A percentile compares a stretch with the other conserved stretches of the same genome.
Conservation (phyloP, 2,329 filamentous ascomycete genomes). For the Arthrocladium fulminans region DNA sequence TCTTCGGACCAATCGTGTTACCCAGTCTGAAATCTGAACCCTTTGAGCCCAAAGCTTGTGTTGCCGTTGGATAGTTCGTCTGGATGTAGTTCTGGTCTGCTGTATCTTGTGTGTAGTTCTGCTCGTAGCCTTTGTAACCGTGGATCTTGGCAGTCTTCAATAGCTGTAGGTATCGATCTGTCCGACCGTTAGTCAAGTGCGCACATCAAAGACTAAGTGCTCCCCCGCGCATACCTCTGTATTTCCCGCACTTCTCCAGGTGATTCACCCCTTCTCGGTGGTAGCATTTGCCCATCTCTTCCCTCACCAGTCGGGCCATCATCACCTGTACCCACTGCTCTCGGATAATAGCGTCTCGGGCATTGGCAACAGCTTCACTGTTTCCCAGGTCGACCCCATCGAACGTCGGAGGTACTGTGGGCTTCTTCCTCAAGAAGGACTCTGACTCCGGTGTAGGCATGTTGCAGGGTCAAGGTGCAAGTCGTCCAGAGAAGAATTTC, state of each 20-base stretch:
- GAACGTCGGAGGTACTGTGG: constrained; percentile 56
- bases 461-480: constrained; percentile 18
- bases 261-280: constrained; percentile 55
- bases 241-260: constrained; percentile 57
- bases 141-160: constrained; percentile 54
- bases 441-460: constrained; percentile 60
- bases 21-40: constrained; percentile 21
- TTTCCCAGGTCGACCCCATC: constrained; percentile 60
- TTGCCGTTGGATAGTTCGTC: constrained; percentile 20
- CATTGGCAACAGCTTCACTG: constrained; percentile 53
- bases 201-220: not conserved
- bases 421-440: constrained; percentile 56
- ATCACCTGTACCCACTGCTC: constrained; percentile 62
- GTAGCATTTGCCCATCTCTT: constrained; percentile 62
- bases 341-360: constrained; percentile 56
- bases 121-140: constrained; percentile 56
- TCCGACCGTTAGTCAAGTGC: not conserved
- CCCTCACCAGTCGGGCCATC: constrained; percentile 57
- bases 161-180: constrained; percentile 58
- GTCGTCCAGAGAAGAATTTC: not conserved
- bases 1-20: constrained; percentile 16
- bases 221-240: constrained; percentile 49
- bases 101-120: constrained; percentile 43
- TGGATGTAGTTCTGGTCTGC: constrained; percentile 18
- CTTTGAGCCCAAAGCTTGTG: constrained; percentile 20